These are phyloP conservation scores for Phoenix roebelenii DNA, from an alignment of 176 grass and related monocot genomes.

Conservation along the genomic window DNA sequence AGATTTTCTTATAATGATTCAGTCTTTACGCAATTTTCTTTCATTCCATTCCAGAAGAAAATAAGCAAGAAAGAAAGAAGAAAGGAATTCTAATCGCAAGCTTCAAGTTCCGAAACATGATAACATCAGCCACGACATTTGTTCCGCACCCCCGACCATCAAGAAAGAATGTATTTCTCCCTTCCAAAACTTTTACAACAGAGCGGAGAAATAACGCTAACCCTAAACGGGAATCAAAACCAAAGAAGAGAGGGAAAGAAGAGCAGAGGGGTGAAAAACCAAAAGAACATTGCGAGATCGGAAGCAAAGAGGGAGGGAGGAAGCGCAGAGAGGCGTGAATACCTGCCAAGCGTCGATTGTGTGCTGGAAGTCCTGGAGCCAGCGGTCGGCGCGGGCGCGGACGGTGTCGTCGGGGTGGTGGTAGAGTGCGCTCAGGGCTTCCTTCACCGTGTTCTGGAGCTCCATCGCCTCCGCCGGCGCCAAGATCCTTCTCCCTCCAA, in stretches of 20 bases:
- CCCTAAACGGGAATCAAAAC: too few relatives aligned
- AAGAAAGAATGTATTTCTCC: too few relatives aligned
- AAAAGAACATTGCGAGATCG: background rate
- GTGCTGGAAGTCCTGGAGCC: slow-evolving; percentile 96
- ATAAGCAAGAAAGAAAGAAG: too few relatives aligned
- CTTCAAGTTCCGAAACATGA: too few relatives aligned
- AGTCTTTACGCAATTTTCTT: too few relatives aligned
- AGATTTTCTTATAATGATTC: too few relatives aligned
- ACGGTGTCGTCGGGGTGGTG: slow-evolving; percentile 54
- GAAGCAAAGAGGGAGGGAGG: background rate
- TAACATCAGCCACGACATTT: too few relatives aligned
- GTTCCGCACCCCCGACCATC: too few relatives aligned
- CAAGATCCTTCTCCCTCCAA: background rate
- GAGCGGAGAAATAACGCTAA: too few relatives aligned
- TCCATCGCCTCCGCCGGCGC: slow-evolving; percentile 36
- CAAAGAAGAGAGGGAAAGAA: background rate
- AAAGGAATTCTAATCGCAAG: too few relatives aligned
- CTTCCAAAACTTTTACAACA: too few relatives aligned
- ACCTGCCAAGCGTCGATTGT: slow-evolving; percentile 99
- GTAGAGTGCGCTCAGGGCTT: slow-evolving; percentile 70
- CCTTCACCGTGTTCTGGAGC: slow-evolving; percentile 77
- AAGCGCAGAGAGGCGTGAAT: background rate
- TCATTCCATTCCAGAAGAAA: too few relatives aligned
- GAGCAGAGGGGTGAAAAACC: background rate
- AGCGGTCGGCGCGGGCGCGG: slow-evolving; percentile 64